Conservation (phyloP, 148 eudicot species). For the Pouteria glomerata region DNA sequence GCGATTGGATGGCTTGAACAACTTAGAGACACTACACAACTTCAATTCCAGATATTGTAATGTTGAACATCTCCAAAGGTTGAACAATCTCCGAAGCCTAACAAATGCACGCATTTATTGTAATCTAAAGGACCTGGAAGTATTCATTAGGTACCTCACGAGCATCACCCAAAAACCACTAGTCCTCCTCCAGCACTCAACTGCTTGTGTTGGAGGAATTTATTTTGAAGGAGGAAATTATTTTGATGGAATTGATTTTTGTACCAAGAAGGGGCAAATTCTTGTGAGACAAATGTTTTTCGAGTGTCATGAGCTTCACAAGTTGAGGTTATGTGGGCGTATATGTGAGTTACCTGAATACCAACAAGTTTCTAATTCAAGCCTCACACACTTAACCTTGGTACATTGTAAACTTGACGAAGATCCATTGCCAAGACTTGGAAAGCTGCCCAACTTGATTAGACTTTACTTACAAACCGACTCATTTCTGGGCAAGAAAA, state of each 20-base stretch:
- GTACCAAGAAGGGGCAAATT: not conserved
- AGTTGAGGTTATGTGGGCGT: not conserved
- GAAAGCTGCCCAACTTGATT: slow-evolving; percentile 9
- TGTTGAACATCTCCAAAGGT: not conserved
- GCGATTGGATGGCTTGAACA: slow-evolving; percentile 12
- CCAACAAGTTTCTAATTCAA: not conserved
- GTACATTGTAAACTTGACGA: not conserved
- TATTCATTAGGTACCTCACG: not conserved
- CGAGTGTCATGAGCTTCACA: not conserved
- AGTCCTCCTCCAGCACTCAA: not conserved
- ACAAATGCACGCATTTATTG: not conserved
- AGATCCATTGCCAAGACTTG: slow-evolving; percentile 8
- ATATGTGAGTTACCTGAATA: not conserved
- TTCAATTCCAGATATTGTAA: not conserved
- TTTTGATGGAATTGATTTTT: too few relatives aligned
- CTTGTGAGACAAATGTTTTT: slow-evolving; percentile 3
- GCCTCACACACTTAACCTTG: not conserved
- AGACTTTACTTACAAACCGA: not conserved
- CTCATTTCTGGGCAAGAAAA: slow-evolving; percentile 1
- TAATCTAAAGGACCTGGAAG: not conserved
- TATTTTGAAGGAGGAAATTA: too few relatives aligned
- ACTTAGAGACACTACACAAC: slow-evolving; percentile 8
- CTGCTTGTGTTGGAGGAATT: not conserved
- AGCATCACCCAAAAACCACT: not conserved
- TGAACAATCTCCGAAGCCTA: slow-evolving; percentile 8